phyloP scores from a whole-genome alignment of 176 grass and related monocot genomes.

The Musa itinerans region DNA sequence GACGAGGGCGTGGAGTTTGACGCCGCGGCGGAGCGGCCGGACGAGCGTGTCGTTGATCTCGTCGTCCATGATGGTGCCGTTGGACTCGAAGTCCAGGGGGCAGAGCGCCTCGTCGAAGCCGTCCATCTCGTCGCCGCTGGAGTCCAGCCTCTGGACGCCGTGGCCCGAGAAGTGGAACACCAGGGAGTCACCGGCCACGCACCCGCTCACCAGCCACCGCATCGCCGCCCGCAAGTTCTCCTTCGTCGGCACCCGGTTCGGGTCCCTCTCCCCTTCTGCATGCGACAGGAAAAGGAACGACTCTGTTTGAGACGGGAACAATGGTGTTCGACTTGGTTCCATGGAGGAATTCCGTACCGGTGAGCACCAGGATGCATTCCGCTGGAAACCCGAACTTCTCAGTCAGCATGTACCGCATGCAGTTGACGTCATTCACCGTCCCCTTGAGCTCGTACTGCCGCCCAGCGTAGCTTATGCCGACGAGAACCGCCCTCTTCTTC shows the following conservation, averaged over 20 bases:
- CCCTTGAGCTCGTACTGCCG: slow-evolving; percentile 65
- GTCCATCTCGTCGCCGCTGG: slow-evolving; percentile 58
- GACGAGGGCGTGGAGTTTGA: slow-evolving; percentile 67
- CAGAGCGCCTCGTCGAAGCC: slow-evolving; percentile 87
- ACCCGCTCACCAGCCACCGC: slow-evolving; percentile 67
- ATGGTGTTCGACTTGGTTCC: background rate
- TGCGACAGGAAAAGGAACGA: background rate
- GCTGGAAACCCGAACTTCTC: slow-evolving; percentile 40
- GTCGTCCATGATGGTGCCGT: slow-evolving; percentile 60
- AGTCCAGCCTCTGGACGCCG: slow-evolving; percentile 80
- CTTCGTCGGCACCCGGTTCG: slow-evolving; percentile 33
- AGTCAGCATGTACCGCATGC: slow-evolving; percentile 46
- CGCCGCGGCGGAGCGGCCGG: slow-evolving; percentile 43
- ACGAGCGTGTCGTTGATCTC: slow-evolving; percentile 66
- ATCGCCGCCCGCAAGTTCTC: slow-evolving; percentile 54
- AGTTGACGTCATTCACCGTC: slow-evolving; percentile 73
- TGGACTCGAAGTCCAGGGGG: slow-evolving; percentile 55
- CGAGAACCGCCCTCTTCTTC: slow-evolving; percentile 73
- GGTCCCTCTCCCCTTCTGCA: slow-evolving; percentile 48
- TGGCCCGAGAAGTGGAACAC: slow-evolving; percentile 93
- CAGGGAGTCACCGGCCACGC: slow-evolving; percentile 45
- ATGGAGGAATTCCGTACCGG: slow-evolving; percentile 22
- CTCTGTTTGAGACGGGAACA: background rate
- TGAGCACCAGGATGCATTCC: slow-evolving; percentile 61
- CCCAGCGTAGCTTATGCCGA: slow-evolving; percentile 58